phyloP scores from a whole-genome alignment of 768 basidiomycete genomes.

The Cystobasidiopsis lactophilus region DNA sequence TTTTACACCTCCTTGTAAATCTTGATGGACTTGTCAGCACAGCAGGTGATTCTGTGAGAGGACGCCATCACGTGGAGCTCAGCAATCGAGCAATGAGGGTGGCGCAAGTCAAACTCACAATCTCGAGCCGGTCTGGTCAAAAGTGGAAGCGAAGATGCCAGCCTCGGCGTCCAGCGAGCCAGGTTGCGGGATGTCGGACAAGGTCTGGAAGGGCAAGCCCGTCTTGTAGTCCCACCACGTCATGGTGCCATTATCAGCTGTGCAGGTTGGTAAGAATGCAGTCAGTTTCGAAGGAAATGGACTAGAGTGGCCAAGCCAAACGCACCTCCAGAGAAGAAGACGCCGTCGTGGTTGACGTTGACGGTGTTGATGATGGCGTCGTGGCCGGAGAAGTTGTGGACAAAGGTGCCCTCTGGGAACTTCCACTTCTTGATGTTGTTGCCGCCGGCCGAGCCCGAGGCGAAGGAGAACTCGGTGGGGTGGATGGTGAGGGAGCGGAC shows the following conservation, averaged over 20 bases:
- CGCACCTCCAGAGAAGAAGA: conserved; percentile 87
- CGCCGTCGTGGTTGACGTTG: conserved; percentile 81
- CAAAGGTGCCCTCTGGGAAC: conserved; percentile 84
- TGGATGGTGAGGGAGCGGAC: conserved; percentile 85
- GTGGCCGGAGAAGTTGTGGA: conserved; percentile 89
- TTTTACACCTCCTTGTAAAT: conserved; percentile 26
- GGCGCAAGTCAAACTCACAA: conserved; percentile 23
- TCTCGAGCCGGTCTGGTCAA: conserved; percentile 83
- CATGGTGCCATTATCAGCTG: conserved; percentile 77
- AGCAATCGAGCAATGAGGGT: neutral
- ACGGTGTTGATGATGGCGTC: conserved; percentile 95
- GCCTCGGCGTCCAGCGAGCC: conserved; percentile 96
- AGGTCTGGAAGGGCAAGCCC: conserved; percentile 79
- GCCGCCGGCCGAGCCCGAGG: conserved; percentile 84
- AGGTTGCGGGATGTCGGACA: conserved; percentile 85
- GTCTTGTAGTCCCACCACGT: conserved; percentile 90
- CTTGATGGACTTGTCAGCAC: conserved; percentile 98
- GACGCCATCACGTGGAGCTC: neutral
- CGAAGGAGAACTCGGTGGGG: conserved; percentile 91
- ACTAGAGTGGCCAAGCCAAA: conserved; percentile 2
- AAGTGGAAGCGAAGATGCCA: conserved; percentile 88
- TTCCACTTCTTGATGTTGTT: conserved; percentile 99
- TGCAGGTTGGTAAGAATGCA: neutral
- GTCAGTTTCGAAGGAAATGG: neutral
- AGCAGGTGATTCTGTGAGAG: conserved; percentile 44